These are phyloP conservation scores for Jatropha multifida DNA, from an alignment of 441 rosid species.

Conservation along the genomic window DNA sequence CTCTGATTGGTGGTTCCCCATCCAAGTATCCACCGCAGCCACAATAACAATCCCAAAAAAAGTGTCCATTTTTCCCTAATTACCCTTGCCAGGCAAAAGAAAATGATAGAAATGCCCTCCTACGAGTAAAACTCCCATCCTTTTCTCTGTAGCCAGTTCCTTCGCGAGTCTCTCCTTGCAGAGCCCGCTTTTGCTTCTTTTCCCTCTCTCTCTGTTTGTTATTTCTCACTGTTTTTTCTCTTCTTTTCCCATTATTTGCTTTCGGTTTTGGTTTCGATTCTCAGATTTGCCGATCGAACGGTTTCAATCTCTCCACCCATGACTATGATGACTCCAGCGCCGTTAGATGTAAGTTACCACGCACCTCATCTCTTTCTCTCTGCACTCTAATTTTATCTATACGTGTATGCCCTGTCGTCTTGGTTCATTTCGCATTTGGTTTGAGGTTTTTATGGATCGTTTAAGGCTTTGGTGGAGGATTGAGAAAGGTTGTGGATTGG, in stretches of 20 bases:
- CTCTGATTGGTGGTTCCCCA: slow-evolving; percentile 14
- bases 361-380: slow-evolving; percentile 5
- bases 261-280: slow-evolving; percentile 19
- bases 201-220: not conserved
- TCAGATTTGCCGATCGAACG: slow-evolving; percentile 45
- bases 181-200: slow-evolving; percentile 24
- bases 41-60: not conserved
- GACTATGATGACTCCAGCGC: slow-evolving; percentile 89
- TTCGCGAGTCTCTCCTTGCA: slow-evolving; percentile 28
- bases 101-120: slow-evolving; percentile 31
- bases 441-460: slow-evolving; percentile 22
- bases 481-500: slow-evolving; percentile 22
- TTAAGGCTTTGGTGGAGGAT: slow-evolving; percentile 22
- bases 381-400: slow-evolving; percentile 13
- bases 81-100: not conserved
- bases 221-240: slow-evolving; percentile 2
- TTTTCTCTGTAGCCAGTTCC: slow-evolving; percentile 22
- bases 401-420: slow-evolving; percentile 13
- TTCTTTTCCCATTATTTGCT: slow-evolving; percentile 24
- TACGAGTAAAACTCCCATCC: not conserved
- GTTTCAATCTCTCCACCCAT: slow-evolving; percentile 37
- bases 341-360: slow-evolving; percentile 61
- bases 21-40: slow-evolving; percentile 4
- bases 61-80: not conserved
- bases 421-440: slow-evolving; percentile 5